Percentiles rank a stretch among this genome's conserved stretches.
These are phyloP conservation scores for Debaryomyces tyrocola DNA, from an alignment of 805 yeast species.

Conservation along the genomic window DNA sequence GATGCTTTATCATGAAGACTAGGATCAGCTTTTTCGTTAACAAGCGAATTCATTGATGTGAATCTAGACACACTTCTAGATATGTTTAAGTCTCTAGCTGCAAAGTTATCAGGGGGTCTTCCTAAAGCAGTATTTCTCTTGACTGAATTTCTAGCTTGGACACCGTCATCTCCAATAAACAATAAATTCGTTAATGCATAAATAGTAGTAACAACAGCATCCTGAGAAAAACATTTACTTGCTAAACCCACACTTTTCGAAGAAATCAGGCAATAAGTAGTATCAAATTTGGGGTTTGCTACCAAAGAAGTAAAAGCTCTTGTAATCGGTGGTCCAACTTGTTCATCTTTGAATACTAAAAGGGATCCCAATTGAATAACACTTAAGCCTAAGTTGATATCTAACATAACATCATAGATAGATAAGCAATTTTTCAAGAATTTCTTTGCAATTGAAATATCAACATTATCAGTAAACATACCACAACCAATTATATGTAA, in stretches of 20 bases:
- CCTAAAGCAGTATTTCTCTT: slow-evolving; percentile 32
- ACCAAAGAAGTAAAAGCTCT: slow-evolving; percentile 52
- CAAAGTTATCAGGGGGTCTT: slow-evolving; percentile 14
- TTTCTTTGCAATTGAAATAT: slow-evolving; percentile 42
- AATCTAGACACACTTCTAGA: slow-evolving; percentile 11
- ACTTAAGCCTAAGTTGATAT: slow-evolving; percentile 50
- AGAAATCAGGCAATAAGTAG: slow-evolving; percentile 48
- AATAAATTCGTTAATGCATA: slow-evolving; percentile 80
- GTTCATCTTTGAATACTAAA: slow-evolving; percentile 44
- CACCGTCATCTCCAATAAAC: slow-evolving; percentile 49
- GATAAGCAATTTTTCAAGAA: slow-evolving; percentile 53
- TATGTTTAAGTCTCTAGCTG: slow-evolving; percentile 11
- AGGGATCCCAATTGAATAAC: slow-evolving; percentile 58
- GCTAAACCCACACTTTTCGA: slow-evolving; percentile 66
- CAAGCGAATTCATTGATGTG: slow-evolving; percentile 8
- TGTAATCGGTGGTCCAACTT: slow-evolving; percentile 39
- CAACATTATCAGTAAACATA: slow-evolving; percentile 44
- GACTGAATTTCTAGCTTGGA: slow-evolving; percentile 21
- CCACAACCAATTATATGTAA: slow-evolving; percentile 66
- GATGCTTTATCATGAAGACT: not conserved
- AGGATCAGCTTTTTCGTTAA: not conserved
- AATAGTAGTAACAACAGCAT: slow-evolving; percentile 77
- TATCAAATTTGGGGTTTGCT: slow-evolving; percentile 51
- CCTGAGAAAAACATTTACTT: slow-evolving; percentile 69
- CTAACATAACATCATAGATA: slow-evolving; percentile 52